phyloP scores from a whole-genome alignment of 768 basidiomycete species.

The Naganishia kalamii region DNA sequence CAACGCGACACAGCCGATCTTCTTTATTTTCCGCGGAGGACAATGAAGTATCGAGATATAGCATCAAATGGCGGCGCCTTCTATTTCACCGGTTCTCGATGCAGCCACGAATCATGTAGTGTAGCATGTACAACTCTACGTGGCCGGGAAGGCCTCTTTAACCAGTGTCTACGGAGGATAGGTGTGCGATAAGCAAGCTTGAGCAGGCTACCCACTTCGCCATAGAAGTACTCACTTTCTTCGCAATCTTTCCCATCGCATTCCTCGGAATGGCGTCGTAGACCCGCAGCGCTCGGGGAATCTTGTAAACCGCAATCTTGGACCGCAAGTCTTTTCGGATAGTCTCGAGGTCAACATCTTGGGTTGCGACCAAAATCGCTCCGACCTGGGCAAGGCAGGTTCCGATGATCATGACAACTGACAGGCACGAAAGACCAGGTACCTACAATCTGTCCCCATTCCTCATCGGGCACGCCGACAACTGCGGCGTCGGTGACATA shows the following conservation, averaged over 20 bases:
- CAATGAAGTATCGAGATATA: too few relatives aligned
- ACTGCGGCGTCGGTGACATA: constrained; percentile 37
- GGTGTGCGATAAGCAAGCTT: too few relatives aligned
- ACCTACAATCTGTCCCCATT: constrained; percentile 40
- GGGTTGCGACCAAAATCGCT: constrained; percentile 24
- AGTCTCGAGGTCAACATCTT: constrained; percentile 14
- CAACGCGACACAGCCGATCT: too few relatives aligned
- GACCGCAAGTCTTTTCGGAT: constrained; percentile 25
- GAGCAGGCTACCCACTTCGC: too few relatives aligned
- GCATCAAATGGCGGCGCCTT: too few relatives aligned
- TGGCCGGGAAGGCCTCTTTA: not conserved
- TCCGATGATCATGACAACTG: constrained; percentile 6
- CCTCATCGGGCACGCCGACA: constrained; percentile 35
- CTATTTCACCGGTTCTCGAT: too few relatives aligned
- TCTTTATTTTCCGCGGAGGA: too few relatives aligned
- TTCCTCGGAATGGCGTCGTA: constrained; percentile 31
- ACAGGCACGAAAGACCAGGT: constrained; percentile 5
- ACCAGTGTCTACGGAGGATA: not conserved
- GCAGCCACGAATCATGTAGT: too few relatives aligned
- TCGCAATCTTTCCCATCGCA: constrained; percentile 30
- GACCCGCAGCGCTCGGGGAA: constrained; percentile 26
- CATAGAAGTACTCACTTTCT: constrained; percentile 21
- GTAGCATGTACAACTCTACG: too few relatives aligned
- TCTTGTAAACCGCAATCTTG: constrained; percentile 26
- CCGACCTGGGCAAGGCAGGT: not conserved